phyloP scores from a whole-genome alignment of 1,284 basidiomycete species.

The Pseudozyma tsukubaensis region DNA sequence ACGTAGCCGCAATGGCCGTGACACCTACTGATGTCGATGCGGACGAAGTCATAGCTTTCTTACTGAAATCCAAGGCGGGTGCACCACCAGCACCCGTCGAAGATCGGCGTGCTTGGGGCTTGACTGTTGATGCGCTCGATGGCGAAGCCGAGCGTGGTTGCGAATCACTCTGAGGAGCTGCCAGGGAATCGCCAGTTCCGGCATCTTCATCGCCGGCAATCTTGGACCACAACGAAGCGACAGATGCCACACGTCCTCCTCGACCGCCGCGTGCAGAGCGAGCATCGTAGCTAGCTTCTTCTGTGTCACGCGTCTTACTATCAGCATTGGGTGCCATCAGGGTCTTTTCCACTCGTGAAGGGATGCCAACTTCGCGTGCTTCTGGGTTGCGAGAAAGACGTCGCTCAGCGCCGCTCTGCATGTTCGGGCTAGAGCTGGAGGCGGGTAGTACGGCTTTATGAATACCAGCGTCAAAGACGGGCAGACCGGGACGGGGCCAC shows the following conservation, averaged over 20 bases:
- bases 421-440: background rate
- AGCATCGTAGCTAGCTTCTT: conserved; percentile 73
- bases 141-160: conserved; percentile 29
- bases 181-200: conserved; percentile 9
- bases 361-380: conserved; percentile 39
- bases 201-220: conserved; percentile 53
- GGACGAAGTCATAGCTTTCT: conserved; percentile 25
- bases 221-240: conserved; percentile 78
- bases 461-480: conserved; percentile 3
- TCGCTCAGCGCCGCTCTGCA: conserved; percentile 14
- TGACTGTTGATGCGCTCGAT: conserved; percentile 46
- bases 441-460: background rate
- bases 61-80: conserved; percentile 60
- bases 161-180: conserved; percentile 12
- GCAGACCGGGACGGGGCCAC: conserved; percentile 40
- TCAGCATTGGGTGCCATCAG: conserved; percentile 22
- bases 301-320: conserved; percentile 8
- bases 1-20: conserved; percentile 31
- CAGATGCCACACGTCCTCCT: conserved; percentile 80
- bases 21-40: conserved; percentile 24
- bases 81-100: conserved; percentile 39
- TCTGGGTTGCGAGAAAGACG: conserved; percentile 24
- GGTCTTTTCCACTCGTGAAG: conserved; percentile 38
- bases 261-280: conserved; percentile 81
- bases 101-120: conserved; percentile 50